These are phyloP conservation scores for Fraxinus americana DNA, from an alignment of 257 asterid genomes.

Conservation along the genomic window DNA sequence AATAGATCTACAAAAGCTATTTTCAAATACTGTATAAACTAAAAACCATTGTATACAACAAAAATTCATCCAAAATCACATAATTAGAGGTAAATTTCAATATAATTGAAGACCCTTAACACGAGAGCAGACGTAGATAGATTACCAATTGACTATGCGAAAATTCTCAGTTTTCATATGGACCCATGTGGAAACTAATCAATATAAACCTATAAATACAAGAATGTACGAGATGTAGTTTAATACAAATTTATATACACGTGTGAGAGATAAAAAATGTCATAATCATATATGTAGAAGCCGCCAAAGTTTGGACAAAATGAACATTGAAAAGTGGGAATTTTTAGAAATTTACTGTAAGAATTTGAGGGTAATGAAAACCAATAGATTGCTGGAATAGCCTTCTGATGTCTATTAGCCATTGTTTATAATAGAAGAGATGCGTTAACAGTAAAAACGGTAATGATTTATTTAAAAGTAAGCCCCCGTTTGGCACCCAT, in stretches of 20 bases:
- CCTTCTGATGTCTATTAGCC: not conserved
- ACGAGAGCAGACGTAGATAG: constrained; percentile 20
- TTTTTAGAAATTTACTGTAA: not conserved
- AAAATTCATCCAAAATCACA: constrained; percentile 13
- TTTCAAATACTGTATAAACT: not conserved
- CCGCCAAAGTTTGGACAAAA: constrained; percentile 41
- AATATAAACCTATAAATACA: not conserved
- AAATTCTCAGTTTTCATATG: constrained; percentile 33
- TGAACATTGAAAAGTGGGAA: not conserved
- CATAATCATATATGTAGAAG: constrained; percentile 24
- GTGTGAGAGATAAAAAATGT: not conserved
- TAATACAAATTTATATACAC: not conserved
- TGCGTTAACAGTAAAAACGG: too few species aligned
- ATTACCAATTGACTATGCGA: constrained; percentile 27
- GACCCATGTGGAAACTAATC: constrained; percentile 27
- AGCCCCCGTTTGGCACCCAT: too few species aligned
- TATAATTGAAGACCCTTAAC: not conserved
- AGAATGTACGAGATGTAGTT: constrained; percentile 7
- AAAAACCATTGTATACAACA: constrained; percentile 11
- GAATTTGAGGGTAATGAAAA: not conserved
- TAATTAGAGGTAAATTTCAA: constrained; percentile 13
- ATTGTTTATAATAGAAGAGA: not conserved
- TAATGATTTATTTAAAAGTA: too few species aligned
- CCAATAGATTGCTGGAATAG: not conserved
- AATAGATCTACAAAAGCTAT: constrained; percentile 15